Evolutionary conservation across 805 yeast species (phyloP), one percentile per base, ranked within the genome.

Genomic region (Schizosaccharomyces osmophilus): DNA sequence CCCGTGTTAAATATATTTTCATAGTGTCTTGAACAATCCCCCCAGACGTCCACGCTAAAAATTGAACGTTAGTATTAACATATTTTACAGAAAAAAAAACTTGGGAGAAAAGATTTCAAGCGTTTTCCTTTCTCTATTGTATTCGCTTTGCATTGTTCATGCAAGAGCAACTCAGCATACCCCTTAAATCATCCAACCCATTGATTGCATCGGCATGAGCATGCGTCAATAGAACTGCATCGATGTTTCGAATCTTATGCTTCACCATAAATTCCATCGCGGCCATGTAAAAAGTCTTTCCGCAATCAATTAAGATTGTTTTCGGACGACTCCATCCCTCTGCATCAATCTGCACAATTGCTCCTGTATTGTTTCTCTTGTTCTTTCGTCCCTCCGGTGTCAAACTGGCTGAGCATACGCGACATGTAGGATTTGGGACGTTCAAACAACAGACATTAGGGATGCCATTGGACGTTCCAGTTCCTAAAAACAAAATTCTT

Each of bases 171-270:
- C 5, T 2, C 8, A 36, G 13, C 60, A 17, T 36, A 57, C 60
- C 60, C 15, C 61, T 22, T 6, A 42, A 59, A 43, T 59, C 61
- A 29, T 59, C 61, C 55, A 59, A 42, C n/a, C 61, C 61, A 48
- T 29, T 29, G 5, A 59, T 42, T 4, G 61, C 61, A 45, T 59
- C 61, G 8, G 55, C 55, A n/a, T 59, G 61, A 15, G 54, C 55
- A 31, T 59, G 61, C 17, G 61, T 59, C 51, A 59, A 45, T 1
- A 59, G 17, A 15, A 59, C 55, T 4, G 61, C 61, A 43, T 59
- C 61, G 8, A 59, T 24, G n/a, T 43, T 15, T n/a, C 61, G 59
- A 26, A 59, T 11, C 13, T 31, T 31, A 29, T 59, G 26, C n/a
- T 31, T 26, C 2, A 48, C 51, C 24, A 59, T 39, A 15, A 22